Evolutionary conservation across 176 grass and related monocot genomes (phyloP), one percentile per base, ranked within the genome.

Genomic region (Avena sativa): DNA sequence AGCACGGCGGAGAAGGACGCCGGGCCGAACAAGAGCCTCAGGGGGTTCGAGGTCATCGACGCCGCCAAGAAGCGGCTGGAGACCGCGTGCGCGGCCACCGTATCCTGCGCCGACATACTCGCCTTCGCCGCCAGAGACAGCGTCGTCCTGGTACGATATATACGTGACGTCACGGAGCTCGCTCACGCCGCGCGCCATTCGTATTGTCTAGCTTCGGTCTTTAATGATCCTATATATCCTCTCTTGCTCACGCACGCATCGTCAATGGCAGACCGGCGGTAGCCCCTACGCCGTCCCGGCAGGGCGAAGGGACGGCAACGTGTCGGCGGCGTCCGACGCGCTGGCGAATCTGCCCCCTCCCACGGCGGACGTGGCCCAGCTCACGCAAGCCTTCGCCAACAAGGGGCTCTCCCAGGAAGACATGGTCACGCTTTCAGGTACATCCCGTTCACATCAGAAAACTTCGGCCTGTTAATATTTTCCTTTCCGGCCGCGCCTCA

Each of bases 341-440:
- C 81, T 75, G 50, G 15, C 26, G 1, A 87, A 64, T 81, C 62
- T 97, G 59, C 94, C 92, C 0, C 80, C 86, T 2, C 85, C 83
- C 8, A 57, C 48, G 57, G 67, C 80, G 9, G 57, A 89, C 32
- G 79, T 83, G n/a, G 59, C 72, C 64, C 14, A 40, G 2, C 67
- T 97, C 28, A 89, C 92, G 13, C 38, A 72, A 1, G 49, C 82
- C 12, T 97, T 92, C 9, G 81, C 20, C 11, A 89, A 7, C 1
- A 83, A 94, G 66, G 90, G 90, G 12, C 86, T 94, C 69, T 90
- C n/a, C 17, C 90, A 92, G 51, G 90, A 81, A 25, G 86, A 97
- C n/a, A 90, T 94, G 88, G 86, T 91, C 83, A 92, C 86, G 14
- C 84, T 94, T 2, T 94, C 94, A 46, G 93, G 89, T 95, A 90